phyloP scores from a whole-genome alignment of 306 rosid species.

The Calophaca sinica region DNA sequence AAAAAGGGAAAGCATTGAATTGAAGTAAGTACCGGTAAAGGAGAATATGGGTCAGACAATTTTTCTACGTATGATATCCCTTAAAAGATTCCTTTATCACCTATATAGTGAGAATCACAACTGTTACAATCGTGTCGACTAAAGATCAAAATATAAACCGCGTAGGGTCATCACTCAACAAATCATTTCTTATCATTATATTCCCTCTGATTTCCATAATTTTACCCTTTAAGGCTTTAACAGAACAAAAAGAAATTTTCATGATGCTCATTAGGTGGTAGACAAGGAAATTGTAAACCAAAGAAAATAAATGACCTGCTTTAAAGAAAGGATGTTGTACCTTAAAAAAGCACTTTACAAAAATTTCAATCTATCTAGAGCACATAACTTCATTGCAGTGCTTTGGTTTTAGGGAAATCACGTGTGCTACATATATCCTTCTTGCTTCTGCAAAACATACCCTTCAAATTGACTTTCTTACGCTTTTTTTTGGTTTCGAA shows the following conservation, averaged over 20 bases:
- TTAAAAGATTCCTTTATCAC: conserved; percentile 55
- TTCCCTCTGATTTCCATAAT: conserved; percentile 49
- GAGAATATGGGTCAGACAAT: conserved; percentile 51
- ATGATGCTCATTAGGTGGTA: conserved; percentile 58
- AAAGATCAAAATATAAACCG: conserved; percentile 57
- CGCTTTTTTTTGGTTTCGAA: no score
- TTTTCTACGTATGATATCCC: conserved; percentile 52
- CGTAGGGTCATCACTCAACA: conserved; percentile 48
- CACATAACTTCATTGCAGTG: conserved; percentile 24
- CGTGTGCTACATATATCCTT: conserved; percentile 29
- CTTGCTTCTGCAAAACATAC: conserved; percentile 10
- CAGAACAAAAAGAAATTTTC: conserved; percentile 40
- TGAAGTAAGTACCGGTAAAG: conserved; percentile 17
- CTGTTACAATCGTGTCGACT: conserved; percentile 60
- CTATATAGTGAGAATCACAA: conserved; percentile 53
- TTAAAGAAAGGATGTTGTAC: conserved; percentile 39
- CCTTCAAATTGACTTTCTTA: background rate
- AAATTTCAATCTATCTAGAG: conserved; percentile 26
- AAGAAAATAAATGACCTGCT: conserved; percentile 37
- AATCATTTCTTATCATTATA: conserved; percentile 53
- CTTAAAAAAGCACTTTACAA: conserved; percentile 34
- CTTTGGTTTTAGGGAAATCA: conserved; percentile 44
- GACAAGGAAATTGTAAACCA: conserved; percentile 46
- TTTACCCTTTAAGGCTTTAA: conserved; percentile 50
- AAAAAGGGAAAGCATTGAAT: conserved; percentile 31